Percentiles rank a stretch among this genome's conserved stretches.
Evolutionary conservation across 805 yeast genomes (phyloP).

Genomic region (Candida orba): DNA sequence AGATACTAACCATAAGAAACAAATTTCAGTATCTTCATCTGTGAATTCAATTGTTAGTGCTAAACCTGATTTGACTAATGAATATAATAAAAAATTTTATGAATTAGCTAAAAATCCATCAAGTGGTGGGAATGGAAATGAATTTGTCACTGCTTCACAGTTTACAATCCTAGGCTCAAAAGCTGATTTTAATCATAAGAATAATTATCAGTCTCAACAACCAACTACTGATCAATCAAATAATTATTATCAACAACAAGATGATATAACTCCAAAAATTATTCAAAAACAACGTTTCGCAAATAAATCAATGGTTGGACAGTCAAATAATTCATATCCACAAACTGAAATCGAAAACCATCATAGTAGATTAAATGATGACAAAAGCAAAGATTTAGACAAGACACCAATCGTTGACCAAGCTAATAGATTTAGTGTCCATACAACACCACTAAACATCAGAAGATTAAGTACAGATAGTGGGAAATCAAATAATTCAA

Average conservation of each 20-base stretch:
- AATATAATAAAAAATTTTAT: conserved; percentile 11
- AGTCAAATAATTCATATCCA: not conserved
- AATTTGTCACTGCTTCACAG: conserved; percentile 34
- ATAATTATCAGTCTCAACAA: not conserved
- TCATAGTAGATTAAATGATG: not conserved
- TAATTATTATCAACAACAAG: not conserved
- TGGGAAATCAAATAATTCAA: not conserved
- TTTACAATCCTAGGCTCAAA: conserved; percentile 20
- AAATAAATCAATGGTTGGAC: not conserved
- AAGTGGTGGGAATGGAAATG: conserved; percentile 19
- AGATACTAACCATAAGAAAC: conserved; percentile 7
- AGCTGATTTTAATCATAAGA: not conserved
- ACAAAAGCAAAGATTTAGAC: not conserved
- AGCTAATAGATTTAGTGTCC: not conserved
- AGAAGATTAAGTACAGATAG: conserved; percentile 4
- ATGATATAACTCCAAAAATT: not conserved
- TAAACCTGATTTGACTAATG: conserved; percentile 6
- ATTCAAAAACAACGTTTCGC: not conserved
- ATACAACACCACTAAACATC: conserved; percentile 5
- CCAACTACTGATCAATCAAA: not conserved
- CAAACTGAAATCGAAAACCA: not conserved
- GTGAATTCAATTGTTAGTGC: conserved; percentile 18
- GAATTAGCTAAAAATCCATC: conserved; percentile 11
- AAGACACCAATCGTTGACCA: conserved; percentile 3
- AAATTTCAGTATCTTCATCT: conserved; percentile 19